These are phyloP conservation scores for Penicillium arizonense DNA, from an alignment of 495 filamentous ascomycete genomes.

Conservation along the genomic window DNA sequence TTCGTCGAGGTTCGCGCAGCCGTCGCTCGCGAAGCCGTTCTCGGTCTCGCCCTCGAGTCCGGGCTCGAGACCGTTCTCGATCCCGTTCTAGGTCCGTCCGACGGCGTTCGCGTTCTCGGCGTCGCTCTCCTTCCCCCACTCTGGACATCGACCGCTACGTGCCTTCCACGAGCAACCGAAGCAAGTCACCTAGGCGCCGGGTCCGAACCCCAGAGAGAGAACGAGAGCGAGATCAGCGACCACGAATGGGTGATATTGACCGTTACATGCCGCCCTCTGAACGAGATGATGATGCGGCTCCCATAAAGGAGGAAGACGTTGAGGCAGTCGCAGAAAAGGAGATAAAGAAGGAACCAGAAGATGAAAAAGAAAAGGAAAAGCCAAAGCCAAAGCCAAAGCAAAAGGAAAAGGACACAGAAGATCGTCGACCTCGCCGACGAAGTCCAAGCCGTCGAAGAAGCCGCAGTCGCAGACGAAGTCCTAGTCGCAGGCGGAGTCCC, in stretches of 20 bases:
- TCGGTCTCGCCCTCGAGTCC: slow-evolving; percentile 16
- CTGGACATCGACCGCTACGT: slow-evolving; percentile 53
- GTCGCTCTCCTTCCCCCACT: slow-evolving; percentile 30
- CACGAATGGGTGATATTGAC: slow-evolving; percentile 45
- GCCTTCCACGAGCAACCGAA: slow-evolving; percentile 42
- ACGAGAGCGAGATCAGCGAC: slow-evolving; percentile 18
- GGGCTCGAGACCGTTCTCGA: slow-evolving; percentile 18
- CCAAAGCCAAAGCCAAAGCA: slow-evolving; percentile 22
- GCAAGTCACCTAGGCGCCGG: slow-evolving; percentile 45
- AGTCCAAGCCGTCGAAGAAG: slow-evolving; percentile 13
- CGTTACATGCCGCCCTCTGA: slow-evolving; percentile 52
- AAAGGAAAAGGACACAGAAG: slow-evolving; percentile 27
- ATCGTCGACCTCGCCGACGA: slow-evolving; percentile 18
- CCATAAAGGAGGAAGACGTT: background rate
- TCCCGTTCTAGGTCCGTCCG: slow-evolving; percentile 16
- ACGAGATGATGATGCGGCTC: slow-evolving; percentile 24
- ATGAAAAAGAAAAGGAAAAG: slow-evolving; percentile 8
- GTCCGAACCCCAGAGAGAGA: slow-evolving; percentile 36
- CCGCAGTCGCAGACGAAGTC: slow-evolving; percentile 17
- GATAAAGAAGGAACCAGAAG: slow-evolving; percentile 6
- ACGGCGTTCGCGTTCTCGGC: slow-evolving; percentile 27
- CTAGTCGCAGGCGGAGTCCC: slow-evolving; percentile 9
- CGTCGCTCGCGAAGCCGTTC: slow-evolving; percentile 13
- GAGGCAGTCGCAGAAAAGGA: background rate
- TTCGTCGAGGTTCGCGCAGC: slow-evolving; percentile 15